Evolutionary conservation across 1,284 basidiomycete species (phyloP), one percentile per base, ranked within the genome.

Genomic region (Rhodotorula sp.): DNA sequence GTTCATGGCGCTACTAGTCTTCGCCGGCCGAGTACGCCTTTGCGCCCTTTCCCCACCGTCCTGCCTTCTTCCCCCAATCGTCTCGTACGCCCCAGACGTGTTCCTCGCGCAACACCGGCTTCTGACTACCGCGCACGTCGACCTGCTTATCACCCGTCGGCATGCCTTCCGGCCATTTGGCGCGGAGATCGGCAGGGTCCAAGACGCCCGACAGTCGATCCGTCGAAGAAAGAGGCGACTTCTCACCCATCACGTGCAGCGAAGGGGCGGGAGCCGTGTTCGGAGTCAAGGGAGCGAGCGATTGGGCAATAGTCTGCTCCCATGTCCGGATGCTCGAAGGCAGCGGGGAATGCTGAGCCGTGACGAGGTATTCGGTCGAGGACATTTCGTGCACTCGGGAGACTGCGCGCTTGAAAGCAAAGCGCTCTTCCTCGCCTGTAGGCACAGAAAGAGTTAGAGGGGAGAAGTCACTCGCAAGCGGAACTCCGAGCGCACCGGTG

Each of bases 381-480:
- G 86, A 86, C 87, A 90, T 89, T 80, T 90, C 88, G 62, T 85
- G 81, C 47, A 89, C 79, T 21, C 88, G 83, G 10, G 87, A 89
- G 1, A 90, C 84, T 0, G 88, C 88, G 48, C 88, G 85, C 79
- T 87, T 87, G 70, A 76, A 79, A 12, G 69, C 72, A 65, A 76
- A 66, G 54, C 82, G 59, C 66, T 77, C 75, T 45, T 76, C 75
- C 45, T 76, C 76, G 81, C 86, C 86, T 7, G 87, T 87, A 79
- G 87, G 28, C 15, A 50, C 1, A 4, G n/a, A 23, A 4, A 48
- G 2, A 7, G 8, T 23, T n/a, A 5, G 21, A 8, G 8, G 54
- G 43, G 14, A 69, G 18, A 8, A 4, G 4, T 8, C 8, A 3
- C 23, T 8, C 2, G 6, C 2, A 14, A 57, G 8, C 26, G 5